These are phyloP conservation scores for Eucalyptus cloeziana DNA, from an alignment of 345 rosid genomes.

Conservation along the genomic window DNA sequence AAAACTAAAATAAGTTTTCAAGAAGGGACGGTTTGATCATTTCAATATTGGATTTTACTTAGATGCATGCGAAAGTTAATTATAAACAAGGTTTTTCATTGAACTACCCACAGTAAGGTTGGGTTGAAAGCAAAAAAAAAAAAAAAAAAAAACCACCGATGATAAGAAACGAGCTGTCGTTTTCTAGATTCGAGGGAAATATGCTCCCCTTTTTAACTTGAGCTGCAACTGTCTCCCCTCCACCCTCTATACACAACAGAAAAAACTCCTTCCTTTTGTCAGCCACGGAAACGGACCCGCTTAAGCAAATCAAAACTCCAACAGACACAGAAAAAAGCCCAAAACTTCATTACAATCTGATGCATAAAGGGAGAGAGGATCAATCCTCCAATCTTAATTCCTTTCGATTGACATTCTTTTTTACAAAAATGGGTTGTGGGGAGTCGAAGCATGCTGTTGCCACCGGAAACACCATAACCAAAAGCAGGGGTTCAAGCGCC, in stretches of 20 bases:
- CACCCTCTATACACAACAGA: neutral
- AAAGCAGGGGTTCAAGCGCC: neutral
- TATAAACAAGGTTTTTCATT: neutral
- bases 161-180: neutral
- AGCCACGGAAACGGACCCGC: neutral
- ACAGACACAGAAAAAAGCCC: neutral
- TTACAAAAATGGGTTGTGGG: slow-evolving; percentile 50
- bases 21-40: neutral
- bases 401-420: neutral
- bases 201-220: neutral
- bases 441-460: slow-evolving; percentile 57
- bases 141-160: neutral
- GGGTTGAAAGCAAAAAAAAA: neutral
- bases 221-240: neutral
- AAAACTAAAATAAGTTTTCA: neutral
- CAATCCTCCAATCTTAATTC: neutral
- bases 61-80: neutral
- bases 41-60: neutral
- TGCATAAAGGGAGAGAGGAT: neutral
- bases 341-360: neutral
- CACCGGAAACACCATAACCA: slow-evolving; percentile 29
- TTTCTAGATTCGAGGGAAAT: neutral
- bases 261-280: neutral
- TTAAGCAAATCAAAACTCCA: neutral
- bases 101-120: neutral